Conservation (phyloP, 805 yeast species). For the Yarrowia yakushimensis region DNA sequence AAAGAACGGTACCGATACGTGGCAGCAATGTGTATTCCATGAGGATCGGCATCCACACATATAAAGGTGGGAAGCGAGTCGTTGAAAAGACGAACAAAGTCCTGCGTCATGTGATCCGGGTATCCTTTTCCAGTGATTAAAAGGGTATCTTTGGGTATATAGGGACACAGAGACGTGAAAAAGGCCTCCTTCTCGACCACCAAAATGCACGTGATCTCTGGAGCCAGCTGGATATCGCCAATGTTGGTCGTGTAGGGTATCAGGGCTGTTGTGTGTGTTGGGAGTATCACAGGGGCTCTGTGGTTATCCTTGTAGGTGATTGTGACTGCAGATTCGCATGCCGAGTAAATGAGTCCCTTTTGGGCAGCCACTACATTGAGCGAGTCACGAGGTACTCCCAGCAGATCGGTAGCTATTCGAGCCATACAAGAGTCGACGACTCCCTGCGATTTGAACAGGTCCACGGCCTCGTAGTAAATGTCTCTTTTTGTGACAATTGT, state of each 20-base stretch:
- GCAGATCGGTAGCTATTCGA: constrained; percentile 38
- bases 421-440: constrained; percentile 44
- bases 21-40: constrained; percentile 54
- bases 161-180: constrained; percentile 38
- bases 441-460: constrained; percentile 47
- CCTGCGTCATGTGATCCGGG: constrained; percentile 56
- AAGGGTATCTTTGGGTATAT: constrained; percentile 32
- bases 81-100: constrained; percentile 41
- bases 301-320: background rate
- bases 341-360: constrained; percentile 50
- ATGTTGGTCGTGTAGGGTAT: background rate
- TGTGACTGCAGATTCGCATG: background rate
- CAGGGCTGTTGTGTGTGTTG: background rate
- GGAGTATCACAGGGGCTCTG: background rate
- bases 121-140: constrained; percentile 63
- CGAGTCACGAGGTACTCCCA: constrained; percentile 41
- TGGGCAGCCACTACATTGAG: constrained; percentile 52
- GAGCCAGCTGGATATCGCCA: background rate
- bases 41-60: constrained; percentile 62
- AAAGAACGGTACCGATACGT: constrained; percentile 37
- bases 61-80: constrained; percentile 42
- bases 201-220: constrained; percentile 27
- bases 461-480: constrained; percentile 55
- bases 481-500: constrained; percentile 42
- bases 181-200: constrained; percentile 53